A percentile compares a stretch with the other conserved stretches of the same genome.
Evolutionary conservation across 2,329 filamentous ascomycete species (phyloP).

Genomic region (Pseudofabraea citricarpa): DNA sequence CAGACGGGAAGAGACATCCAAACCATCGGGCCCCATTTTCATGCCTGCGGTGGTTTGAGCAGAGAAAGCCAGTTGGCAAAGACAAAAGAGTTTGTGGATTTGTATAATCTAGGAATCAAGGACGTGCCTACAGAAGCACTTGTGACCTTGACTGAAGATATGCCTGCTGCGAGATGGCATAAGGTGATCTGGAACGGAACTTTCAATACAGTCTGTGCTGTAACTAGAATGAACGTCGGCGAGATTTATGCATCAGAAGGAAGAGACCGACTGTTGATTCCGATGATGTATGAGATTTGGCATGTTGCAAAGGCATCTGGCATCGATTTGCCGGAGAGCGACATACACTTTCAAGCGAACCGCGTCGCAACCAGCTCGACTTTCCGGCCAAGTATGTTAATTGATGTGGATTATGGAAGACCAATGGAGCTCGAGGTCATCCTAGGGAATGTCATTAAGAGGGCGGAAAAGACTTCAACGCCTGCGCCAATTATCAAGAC

Average conservation of each 20-base stretch:
- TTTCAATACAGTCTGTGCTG: slow-evolving; percentile 17
- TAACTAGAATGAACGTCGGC: slow-evolving; percentile 15
- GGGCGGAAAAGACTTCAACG: slow-evolving; percentile 40
- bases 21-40: slow-evolving; percentile 16
- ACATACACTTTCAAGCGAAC: slow-evolving; percentile 9
- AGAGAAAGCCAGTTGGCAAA: not conserved
- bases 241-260: slow-evolving; percentile 17
- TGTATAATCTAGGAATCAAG: slow-evolving; percentile 13
- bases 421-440: slow-evolving; percentile 51
- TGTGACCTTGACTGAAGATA: slow-evolving; percentile 11
- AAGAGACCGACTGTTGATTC: slow-evolving; percentile 15
- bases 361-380: slow-evolving; percentile 7
- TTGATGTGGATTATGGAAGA: slow-evolving; percentile 44
- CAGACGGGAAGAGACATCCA: slow-evolving; percentile 14
- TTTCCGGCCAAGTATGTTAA: slow-evolving; percentile 37
- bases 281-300: slow-evolving; percentile 22
- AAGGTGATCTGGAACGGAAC: slow-evolving; percentile 19
- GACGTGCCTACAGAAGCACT: slow-evolving; percentile 3
- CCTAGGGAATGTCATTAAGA: slow-evolving; percentile 44
- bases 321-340: slow-evolving; percentile 14
- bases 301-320: slow-evolving; percentile 17
- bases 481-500: slow-evolving; percentile 45
- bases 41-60: slow-evolving; percentile 5
- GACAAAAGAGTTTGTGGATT: slow-evolving; percentile 13
- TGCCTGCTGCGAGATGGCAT: slow-evolving; percentile 14